A percentile compares a stretch with the other conserved stretches of the same genome.
Conservation (phyloP, 2,329 filamentous ascomycete genomes). For the Trichothecium sympodiale region DNA sequence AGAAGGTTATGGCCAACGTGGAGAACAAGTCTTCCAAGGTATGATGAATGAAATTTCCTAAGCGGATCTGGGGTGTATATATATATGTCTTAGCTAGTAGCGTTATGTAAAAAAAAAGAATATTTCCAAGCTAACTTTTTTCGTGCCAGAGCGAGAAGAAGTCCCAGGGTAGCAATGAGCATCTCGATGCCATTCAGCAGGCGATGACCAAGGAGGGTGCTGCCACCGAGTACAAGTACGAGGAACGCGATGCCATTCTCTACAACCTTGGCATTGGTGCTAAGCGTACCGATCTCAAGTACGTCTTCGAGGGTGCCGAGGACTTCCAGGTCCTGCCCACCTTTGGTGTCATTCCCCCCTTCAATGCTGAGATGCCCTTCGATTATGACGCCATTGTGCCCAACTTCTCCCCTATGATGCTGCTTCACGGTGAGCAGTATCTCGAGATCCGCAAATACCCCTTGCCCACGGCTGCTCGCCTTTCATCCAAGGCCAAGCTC, state of each 20-base stretch:
- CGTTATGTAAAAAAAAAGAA: constrained; percentile 1
- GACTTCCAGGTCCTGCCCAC: constrained; percentile 90
- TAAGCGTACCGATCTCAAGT: constrained; percentile 75
- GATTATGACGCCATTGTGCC: constrained; percentile 73
- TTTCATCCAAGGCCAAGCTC: constrained; percentile 66
- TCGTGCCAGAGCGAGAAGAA: neutral
- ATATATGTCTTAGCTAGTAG: constrained; percentile 2
- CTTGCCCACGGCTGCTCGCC: constrained; percentile 71
- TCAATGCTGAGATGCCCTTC: constrained; percentile 73
- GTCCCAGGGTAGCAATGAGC: constrained; percentile 40
- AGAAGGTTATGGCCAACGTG: constrained; percentile 73
- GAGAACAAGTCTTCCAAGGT: constrained; percentile 61
- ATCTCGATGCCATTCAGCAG: constrained; percentile 64
- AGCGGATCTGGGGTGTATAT: constrained; percentile 5
- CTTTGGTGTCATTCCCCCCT: constrained; percentile 93
- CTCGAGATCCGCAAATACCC: constrained; percentile 89
- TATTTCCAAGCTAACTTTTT: neutral
- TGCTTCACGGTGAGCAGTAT: constrained; percentile 97
- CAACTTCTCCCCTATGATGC: constrained; percentile 97
- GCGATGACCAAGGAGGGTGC: constrained; percentile 60
- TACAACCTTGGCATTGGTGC: constrained; percentile 94
- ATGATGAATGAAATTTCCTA: constrained; percentile 30
- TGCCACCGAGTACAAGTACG: constrained; percentile 70
- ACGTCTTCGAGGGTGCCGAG: constrained; percentile 83
- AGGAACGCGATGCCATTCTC: constrained; percentile 80